Evolutionary conservation across 1,139 yeast species (phyloP), one percentile per base, ranked within the genome.

Genomic region (Zygoascus meyerae): DNA sequence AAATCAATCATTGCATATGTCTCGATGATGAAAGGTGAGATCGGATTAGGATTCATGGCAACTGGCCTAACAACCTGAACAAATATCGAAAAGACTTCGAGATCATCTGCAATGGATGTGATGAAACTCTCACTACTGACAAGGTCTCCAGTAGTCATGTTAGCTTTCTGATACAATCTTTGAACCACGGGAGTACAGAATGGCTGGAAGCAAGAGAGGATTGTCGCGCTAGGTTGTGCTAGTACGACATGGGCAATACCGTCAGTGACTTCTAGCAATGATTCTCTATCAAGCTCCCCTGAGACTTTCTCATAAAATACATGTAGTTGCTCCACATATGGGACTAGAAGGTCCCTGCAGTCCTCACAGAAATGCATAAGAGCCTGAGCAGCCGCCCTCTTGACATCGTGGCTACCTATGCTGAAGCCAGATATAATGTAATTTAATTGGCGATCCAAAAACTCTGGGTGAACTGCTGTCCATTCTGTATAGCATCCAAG

Each of bases 401-500:
- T 72, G 33, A 86, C 83, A 30, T 84, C 86, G 46, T 60, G 59
- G 34, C 67, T 68, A 15, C 54, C 51, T 8, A 63, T 61, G 49
- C 77, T 77, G 59, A 92, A 86, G 0, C 97, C 95, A 52, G 74
- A 75, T 47, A 83, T 85, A 54, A 94, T 87, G 62, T 89, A 92
- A 55, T 83, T 82, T 50, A 94, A 73, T 64, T 90, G 96, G 43
- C 81, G 77, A 63, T 86, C 94, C 52, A 94, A 71, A 57, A 74
- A 84, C 52, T 86, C 83, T 1, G 95, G 87, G 65, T 92, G 94
- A 53, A 78, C 75, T 5, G 90, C 73, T 0, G 97, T 87, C 97
- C 98, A 94, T 66, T 84, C 90, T 1, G 97, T 86, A 65, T 92
- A 92, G 57, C 98, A 75, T 7, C 98, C 98, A 42, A 94, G 71